Percentiles rank a stretch among this genome's conserved stretches.
phyloP scores from a whole-genome alignment of 163 green algal genomes.

The Prototheca wickerhamii region DNA sequence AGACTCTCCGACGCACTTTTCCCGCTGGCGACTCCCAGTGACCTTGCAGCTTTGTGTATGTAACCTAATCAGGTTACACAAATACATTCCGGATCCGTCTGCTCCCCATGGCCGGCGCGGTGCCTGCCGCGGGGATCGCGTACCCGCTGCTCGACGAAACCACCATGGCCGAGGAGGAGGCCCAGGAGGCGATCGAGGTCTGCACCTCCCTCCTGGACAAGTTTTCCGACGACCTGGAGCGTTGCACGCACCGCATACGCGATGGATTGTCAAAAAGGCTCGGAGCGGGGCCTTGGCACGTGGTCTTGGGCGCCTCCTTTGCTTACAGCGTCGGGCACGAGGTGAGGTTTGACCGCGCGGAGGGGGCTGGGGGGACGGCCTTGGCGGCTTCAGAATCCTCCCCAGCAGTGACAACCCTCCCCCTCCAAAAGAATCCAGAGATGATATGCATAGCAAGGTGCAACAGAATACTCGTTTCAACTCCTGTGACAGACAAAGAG shows the following conservation, averaged over 20 bases:
- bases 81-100: too few species aligned
- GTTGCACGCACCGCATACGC: conserved; percentile 82
- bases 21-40: too few species aligned
- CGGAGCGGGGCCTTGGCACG: conserved; percentile 71
- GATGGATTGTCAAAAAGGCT: conserved; percentile 91
- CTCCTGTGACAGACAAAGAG: background rate
- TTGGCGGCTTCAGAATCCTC: background rate
- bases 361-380: background rate
- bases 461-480: too few species aligned
- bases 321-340: conserved; percentile 36
- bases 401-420: background rate
- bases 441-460: too few species aligned
- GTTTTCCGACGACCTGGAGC: conserved; percentile 68
- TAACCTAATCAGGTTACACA: too few species aligned
- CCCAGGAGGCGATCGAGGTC: conserved; percentile 74
- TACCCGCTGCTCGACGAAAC: conserved; percentile 69
- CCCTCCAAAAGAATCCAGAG: background rate
- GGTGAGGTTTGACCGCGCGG: conserved; percentile 9
- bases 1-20: too few species aligned
- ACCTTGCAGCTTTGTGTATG: too few species aligned
- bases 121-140: conserved; percentile 49
- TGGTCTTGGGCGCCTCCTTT: conserved; percentile 54
- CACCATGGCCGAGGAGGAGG: conserved; percentile 69
- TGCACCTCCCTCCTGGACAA: conserved; percentile 81
- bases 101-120: too few species aligned